Evolutionary conservation across 177 flowering plant genomes (phyloP).

Genomic region (Vitis hybrid): DNA sequence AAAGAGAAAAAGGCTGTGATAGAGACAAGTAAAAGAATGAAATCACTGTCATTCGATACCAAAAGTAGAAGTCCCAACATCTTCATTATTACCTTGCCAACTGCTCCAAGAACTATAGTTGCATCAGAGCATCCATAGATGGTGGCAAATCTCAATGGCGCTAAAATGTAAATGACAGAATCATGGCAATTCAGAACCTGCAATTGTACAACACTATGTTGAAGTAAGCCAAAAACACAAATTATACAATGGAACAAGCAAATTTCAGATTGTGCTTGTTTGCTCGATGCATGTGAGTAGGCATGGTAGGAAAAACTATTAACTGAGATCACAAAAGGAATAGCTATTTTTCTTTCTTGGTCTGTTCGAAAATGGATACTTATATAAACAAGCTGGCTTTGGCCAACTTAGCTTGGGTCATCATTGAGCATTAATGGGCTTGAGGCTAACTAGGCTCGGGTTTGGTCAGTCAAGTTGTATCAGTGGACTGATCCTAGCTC

Average conservation of each 20-base stretch:
- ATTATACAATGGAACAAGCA: background rate
- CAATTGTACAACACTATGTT: constrained; percentile 4
- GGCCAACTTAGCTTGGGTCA: background rate
- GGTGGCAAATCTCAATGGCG: constrained; percentile 90
- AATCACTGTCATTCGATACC: background rate
- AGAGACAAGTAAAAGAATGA: background rate
- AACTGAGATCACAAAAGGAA: too few species aligned
- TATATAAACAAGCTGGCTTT: background rate
- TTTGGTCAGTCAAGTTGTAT: background rate
- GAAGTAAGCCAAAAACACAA: background rate
- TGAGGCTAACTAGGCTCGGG: background rate
- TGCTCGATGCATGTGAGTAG: constrained; percentile 4
- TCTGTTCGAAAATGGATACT: background rate
- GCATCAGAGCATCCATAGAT: constrained; percentile 97
- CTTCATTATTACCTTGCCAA: constrained; percentile 74
- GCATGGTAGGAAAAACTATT: background rate
- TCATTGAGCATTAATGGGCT: background rate
- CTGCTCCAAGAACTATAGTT: constrained; percentile 93
- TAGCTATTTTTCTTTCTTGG: too few species aligned
- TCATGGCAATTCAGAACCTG: constrained; percentile 97
- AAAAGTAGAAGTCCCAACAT: background rate
- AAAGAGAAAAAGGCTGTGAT: too few species aligned
- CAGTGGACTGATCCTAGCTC: background rate
- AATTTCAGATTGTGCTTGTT: background rate
- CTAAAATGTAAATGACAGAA: constrained; percentile 86